These are phyloP conservation scores for Allantophomopsis cytisporea DNA, from an alignment of 2,329 filamentous ascomycete genomes.

Conservation along the genomic window DNA sequence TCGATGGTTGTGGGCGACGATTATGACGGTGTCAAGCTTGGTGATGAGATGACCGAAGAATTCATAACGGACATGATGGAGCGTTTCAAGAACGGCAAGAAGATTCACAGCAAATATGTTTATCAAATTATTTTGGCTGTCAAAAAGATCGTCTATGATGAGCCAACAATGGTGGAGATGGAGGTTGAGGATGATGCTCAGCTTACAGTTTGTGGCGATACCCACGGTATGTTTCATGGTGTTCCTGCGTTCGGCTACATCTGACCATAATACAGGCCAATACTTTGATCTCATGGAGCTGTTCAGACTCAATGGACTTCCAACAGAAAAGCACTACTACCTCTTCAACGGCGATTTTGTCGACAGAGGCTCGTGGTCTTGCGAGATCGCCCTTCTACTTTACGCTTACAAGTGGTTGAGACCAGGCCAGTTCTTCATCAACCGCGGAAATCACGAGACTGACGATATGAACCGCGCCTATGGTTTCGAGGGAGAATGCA, in stretches of 20 bases:
- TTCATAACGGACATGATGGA: slow-evolving; percentile 97
- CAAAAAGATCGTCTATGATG: slow-evolving; percentile 78
- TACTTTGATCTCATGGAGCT: slow-evolving; percentile 96
- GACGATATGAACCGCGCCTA: slow-evolving; percentile 99
- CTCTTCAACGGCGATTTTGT: slow-evolving; percentile 99
- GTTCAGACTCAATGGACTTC: slow-evolving; percentile 80
- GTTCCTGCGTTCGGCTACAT: not conserved
- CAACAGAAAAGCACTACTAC: slow-evolving; percentile 78
- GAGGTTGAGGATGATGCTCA: slow-evolving; percentile 63
- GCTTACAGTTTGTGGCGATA: slow-evolving; percentile 93
- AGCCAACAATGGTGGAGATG: slow-evolving; percentile 94
- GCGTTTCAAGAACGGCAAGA: slow-evolving; percentile 92
- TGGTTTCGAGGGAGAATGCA: slow-evolving; percentile 96
- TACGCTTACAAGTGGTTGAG: slow-evolving; percentile 97
- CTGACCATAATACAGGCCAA: slow-evolving; percentile 46
- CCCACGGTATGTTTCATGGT: slow-evolving; percentile 53
- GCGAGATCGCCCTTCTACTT: slow-evolving; percentile 84
- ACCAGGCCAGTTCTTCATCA: slow-evolving; percentile 81
- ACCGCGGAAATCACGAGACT: slow-evolving; percentile 96
- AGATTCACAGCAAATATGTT: slow-evolving; percentile 89
- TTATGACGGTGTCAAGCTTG: slow-evolving; percentile 76
- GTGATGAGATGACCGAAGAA: slow-evolving; percentile 80
- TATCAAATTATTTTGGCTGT: slow-evolving; percentile 91
- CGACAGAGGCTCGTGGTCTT: slow-evolving; percentile 93
- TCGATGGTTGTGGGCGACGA: slow-evolving; percentile 67